phyloP scores from a whole-genome alignment of 352 stramenopile genomes.

The Pythium vanterpoolii region DNA sequence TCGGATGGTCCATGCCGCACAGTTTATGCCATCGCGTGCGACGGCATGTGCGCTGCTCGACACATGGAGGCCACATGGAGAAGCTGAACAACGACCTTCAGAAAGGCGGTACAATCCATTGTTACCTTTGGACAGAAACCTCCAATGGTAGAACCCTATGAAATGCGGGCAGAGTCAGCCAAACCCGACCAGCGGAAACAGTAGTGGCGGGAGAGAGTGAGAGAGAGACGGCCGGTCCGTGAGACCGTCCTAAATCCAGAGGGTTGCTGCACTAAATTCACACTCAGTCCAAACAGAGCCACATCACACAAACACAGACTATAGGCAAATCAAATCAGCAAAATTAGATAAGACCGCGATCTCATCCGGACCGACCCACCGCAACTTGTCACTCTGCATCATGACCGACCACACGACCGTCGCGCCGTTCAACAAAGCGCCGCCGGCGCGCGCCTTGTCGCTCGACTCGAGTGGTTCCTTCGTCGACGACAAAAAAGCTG shows the following conservation, averaged over 20 bases:
- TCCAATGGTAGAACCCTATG: background rate
- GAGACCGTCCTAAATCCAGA: conserved; percentile 5
- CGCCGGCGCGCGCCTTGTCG: conserved; percentile 24
- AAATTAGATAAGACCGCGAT: conserved; percentile 1
- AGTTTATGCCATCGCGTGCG: background rate
- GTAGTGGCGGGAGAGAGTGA: background rate
- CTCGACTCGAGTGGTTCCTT: conserved; percentile 20
- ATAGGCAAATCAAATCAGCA: background rate
- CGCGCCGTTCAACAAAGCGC: conserved; percentile 13
- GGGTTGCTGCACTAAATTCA: background rate
- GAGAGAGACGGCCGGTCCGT: background rate
- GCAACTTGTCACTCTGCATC: background rate
- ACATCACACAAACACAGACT: background rate
- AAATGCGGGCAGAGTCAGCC: too few relatives aligned
- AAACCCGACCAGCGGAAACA: too few relatives aligned
- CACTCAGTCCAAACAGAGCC: conserved; percentile 1
- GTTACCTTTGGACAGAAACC: background rate
- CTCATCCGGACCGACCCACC: too few relatives aligned
- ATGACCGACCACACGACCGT: background rate
- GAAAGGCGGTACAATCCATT: too few relatives aligned
- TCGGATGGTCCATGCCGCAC: background rate
- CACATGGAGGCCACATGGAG: too few relatives aligned
- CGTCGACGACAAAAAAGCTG: conserved; percentile 11
- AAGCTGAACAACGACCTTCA: too few relatives aligned
- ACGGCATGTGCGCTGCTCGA: too few relatives aligned